Base-by-base conservation (phyloP, 352 stramenopile genomes). In the Phytopythium kandeliae region DNA sequence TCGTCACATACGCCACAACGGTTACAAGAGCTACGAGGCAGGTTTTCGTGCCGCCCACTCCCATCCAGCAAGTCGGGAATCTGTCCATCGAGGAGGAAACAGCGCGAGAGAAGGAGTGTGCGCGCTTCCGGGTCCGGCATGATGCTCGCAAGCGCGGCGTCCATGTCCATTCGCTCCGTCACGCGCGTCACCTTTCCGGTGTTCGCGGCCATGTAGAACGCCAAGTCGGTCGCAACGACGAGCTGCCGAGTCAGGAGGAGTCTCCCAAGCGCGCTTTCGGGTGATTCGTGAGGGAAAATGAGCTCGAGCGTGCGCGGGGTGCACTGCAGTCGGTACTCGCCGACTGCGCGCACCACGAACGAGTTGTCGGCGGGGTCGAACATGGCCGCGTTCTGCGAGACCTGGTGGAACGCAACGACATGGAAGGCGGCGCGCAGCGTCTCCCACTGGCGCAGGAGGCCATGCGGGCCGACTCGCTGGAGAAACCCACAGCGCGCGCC, bases 251-350 rank as follows among this genome's bases (percentile, higher is more conserved):
- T 33, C 3, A 55, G 11, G 6, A 60, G 45, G 12, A 38, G 28
- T n/a, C 12, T 28, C 24, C 6, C 45, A 6, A 30, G 11, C 4
- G 28, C 4, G n/a, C 45, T 51, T 9, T 37, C 17, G 5, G n/a
- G 30, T 0, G 11, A 8, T 7, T 31, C 13, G 8, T 30, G 45
- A 1, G 30, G 45, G 12, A 51, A 51, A 17, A 51, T 21, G 17
- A 25, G 7, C 17, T 48, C 53, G 5, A 54, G 22, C 1, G 45
- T 59, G 12, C 45, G 45, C 21, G 35, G 44, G 4, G 53, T 48
- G 34, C 38, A 30, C 19, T 26, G 44, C 26, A 59, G 50, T n/a
- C 19, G 30, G 44, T 59, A 59, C 45, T 59, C 53, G 21, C 43
- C 53, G 12, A 45, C 28, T 10, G 43, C 43, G 9, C 48, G 44